A percentile compares a stretch with the other conserved stretches of the same genome.
These are phyloP conservation scores for Apophysomyces variabilis DNA, from an alignment of 371 early-diverging fungal genomes.

Conservation along the genomic window DNA sequence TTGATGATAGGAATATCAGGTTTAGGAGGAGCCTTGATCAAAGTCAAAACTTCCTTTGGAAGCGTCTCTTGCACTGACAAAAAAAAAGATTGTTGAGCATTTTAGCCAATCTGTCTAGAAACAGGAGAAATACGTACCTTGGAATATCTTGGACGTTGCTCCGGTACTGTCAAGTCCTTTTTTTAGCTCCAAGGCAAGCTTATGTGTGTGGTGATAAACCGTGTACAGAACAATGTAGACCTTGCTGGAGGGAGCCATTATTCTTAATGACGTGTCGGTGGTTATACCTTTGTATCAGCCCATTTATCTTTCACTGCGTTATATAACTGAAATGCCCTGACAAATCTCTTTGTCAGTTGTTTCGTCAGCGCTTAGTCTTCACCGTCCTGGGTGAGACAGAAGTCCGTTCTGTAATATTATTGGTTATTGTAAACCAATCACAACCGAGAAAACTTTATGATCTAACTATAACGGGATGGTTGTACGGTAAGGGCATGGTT, in stretches of 20 bases:
- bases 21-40: conserved; percentile 30
- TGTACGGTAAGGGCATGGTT: too few species aligned
- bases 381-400: too few species aligned
- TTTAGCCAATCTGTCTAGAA: not conserved
- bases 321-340: not conserved
- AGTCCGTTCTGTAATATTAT: too few species aligned
- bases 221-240: conserved; percentile 5
- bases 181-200: not conserved
- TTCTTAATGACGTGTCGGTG: not conserved
- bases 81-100: not conserved
- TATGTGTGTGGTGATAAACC: conserved; percentile 5
- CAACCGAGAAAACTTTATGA: too few species aligned
- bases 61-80: conserved; percentile 16
- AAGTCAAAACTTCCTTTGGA: conserved; percentile 3
- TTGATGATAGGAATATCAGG: conserved; percentile 55
- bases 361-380: too few species aligned
- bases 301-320: not conserved
- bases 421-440: too few species aligned
- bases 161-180: conserved; percentile 2
- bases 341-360: not conserved
- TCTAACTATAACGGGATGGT: too few species aligned
- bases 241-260: not conserved
- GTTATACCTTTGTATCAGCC: too few species aligned
- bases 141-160: not conserved
- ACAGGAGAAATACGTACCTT: not conserved